Evolutionary conservation across 208 protist genomes (phyloP), one percentile per base, ranked within the genome.

Genomic region (Crithidia fasciculata): DNA sequence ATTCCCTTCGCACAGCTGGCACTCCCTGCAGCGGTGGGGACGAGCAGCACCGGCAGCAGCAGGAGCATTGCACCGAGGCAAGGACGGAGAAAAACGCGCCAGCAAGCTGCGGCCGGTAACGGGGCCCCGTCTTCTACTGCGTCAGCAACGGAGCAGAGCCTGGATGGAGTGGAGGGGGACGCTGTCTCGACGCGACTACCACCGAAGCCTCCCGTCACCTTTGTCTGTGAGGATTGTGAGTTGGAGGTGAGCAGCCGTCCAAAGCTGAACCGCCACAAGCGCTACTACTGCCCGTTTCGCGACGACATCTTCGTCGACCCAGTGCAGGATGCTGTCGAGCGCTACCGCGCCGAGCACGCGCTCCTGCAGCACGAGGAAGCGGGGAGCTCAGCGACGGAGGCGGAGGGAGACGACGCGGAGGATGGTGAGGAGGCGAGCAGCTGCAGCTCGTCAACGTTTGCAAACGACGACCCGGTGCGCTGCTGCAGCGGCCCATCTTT

Each of bases 201-300:
- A 13, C 45, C 7, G 2, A 49, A 49, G 45, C 45, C 45, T 49
- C 9, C 57, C 7, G 50, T n/a, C 12, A 55, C 47, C 13, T 82
- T 78, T 69, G 72, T 64, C 28, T 96, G 91, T 60, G 76, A 81
- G 15, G 83, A 91, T 58, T 96, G 91, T 55, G 91, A 92, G 69
- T 68, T 91, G 62, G 87, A 94, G 70, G 71, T 94, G 36, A 76
- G 80, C 60, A 88, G 76, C 52, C 71, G 69, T n/a, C 37, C 78
- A 15, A 88, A 90, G 53, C 79, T 96, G 28, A 81, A 66, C 10
- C 91, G 91, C 2, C 91, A 96, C 59, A 60, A 78, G 68, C 67
- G 68, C 18, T 93, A 90, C 72, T 91, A 86, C 75, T 96, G 91
- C 49, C 91, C 91, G 16, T 96, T 96, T 62, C 81, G 91, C 18